Conservation (phyloP, 1,284 basidiomycete genomes). For the Austroboletus olivaceoglutinosus region DNA sequence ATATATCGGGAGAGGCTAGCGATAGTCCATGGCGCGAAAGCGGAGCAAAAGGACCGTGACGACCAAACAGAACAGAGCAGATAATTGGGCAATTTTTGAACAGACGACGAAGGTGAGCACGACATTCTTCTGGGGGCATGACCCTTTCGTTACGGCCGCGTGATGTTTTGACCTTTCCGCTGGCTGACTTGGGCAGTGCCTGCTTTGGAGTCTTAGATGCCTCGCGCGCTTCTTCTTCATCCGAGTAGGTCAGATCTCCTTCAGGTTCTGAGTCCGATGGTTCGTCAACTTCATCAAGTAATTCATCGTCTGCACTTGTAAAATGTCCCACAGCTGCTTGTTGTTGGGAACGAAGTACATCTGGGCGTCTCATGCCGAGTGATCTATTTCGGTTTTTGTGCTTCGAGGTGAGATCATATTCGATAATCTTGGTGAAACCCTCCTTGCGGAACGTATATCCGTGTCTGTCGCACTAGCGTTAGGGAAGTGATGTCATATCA, state of each 20-base stretch:
- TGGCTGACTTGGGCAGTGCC: conserved; percentile 63
- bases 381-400: conserved; percentile 67
- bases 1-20: conserved; percentile 87
- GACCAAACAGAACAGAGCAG: conserved; percentile 87
- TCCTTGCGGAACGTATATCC: conserved; percentile 92
- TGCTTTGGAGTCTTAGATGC: conserved; percentile 15
- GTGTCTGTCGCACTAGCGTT: conserved; percentile 46
- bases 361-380: conserved; percentile 60
- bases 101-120: conserved; percentile 87
- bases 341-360: conserved; percentile 62
- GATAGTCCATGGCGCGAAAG: conserved; percentile 55
- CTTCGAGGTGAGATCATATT: conserved; percentile 83
- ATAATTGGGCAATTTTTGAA: conserved; percentile 84
- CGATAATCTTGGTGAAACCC: conserved; percentile 91
- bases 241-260: conserved; percentile 46
- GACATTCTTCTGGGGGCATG: conserved; percentile 87
- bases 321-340: conserved; percentile 30
- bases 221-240: conserved; percentile 45
- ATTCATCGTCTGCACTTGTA: conserved; percentile 35
- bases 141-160: conserved; percentile 87
- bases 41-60: conserved; percentile 82
- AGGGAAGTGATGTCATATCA: conserved; percentile 1
- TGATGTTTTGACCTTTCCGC: conserved; percentile 71
- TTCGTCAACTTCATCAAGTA: conserved; percentile 43
- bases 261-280: conserved; percentile 44